Conservation (phyloP, 2,329 filamentous ascomycete genomes). For the Claviceps sp. region DNA sequence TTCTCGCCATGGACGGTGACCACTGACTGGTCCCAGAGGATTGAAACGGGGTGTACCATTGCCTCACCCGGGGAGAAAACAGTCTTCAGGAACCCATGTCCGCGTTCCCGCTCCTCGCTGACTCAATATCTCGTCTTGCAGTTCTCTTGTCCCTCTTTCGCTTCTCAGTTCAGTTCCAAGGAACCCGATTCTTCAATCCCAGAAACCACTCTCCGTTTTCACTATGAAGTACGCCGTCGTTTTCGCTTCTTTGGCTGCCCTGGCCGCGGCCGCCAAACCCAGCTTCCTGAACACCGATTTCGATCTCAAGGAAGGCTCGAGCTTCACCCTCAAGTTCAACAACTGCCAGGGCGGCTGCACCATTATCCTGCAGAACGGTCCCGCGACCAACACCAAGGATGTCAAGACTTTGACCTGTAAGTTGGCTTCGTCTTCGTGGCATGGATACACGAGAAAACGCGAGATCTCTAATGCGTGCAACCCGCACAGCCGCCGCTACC, state of each 20-base stretch:
- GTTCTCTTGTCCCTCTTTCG: too few species aligned
- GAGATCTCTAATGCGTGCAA: neutral
- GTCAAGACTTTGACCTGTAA: conserved; percentile 20
- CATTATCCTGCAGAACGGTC: conserved; percentile 21
- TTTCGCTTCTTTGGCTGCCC: conserved; percentile 17
- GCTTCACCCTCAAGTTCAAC: conserved; percentile 19
- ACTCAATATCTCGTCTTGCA: too few species aligned
- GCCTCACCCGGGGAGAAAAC: too few species aligned
- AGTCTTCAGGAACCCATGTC: too few species aligned
- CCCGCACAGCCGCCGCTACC: conserved; percentile 9
- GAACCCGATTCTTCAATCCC: too few species aligned
- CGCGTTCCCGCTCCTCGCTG: too few species aligned
- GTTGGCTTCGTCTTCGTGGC: conserved; percentile 3
- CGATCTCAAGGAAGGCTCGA: conserved; percentile 15
- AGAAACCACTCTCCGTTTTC: neutral
- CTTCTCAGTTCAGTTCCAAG: too few species aligned
- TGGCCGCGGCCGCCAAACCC: conserved; percentile 17
- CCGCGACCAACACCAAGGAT: conserved; percentile 14
- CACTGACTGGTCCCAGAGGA: too few species aligned
- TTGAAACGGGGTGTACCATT: too few species aligned
- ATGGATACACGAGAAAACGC: neutral
- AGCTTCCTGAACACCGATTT: conserved; percentile 20
- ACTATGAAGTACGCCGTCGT: conserved; percentile 25
- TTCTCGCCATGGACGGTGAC: too few species aligned
- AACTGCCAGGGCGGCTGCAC: conserved; percentile 22